Base-by-base conservation (phyloP, 192 early-diverging fungal genomes). In the Rhizophagus clarus region DNA sequence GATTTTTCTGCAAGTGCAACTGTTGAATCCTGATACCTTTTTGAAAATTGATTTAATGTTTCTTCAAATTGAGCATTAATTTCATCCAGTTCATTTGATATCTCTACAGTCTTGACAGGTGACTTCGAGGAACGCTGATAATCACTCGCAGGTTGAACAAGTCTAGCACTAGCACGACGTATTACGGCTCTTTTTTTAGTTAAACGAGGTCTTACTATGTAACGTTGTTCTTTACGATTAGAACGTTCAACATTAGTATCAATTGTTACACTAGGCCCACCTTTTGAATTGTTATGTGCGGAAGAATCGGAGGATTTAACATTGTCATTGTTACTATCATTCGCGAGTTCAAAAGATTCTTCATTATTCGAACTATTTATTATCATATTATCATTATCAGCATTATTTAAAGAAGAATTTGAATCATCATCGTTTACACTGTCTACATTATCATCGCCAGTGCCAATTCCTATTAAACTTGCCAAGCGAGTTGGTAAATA, bases 21-120 rank as follows among this genome's bases (percentile, higher is more conserved):
- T 15, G 64, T 78, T 61, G 76, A 78, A 78, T 78, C 47, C 17
- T 78, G 64, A n/a, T 68, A 78, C 22, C 76, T 68, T 31, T 78
- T 78, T 49, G 76, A 68, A 29, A 68, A 51, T 37, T 45, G 24
- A 68, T 9, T 68, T 20, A 78, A 32, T 28, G 76, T 78, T 78
- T 78, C 76, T 47, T 78, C 64, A 60, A 78, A 78, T 32, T 78
- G 76, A 7, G 37, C 64, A 42, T 67, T 68, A 3, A 78, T 78
- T 68, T 68, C 76, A n/a, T 78, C 76, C 10, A 78, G 26, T 78
- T 78, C 76, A 28, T 4, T 60, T 49, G 76, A 67, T 61, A 75
- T 62, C n/a, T 78, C 76, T 11, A 68, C 63, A 49, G 76, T 69
- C 28, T 78, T 68, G 11, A 68, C 29, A 0, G 34, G 51, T 31